phyloP scores from a whole-genome alignment of 139 green algal genomes.

The Chlorella vulgaris region DNA sequence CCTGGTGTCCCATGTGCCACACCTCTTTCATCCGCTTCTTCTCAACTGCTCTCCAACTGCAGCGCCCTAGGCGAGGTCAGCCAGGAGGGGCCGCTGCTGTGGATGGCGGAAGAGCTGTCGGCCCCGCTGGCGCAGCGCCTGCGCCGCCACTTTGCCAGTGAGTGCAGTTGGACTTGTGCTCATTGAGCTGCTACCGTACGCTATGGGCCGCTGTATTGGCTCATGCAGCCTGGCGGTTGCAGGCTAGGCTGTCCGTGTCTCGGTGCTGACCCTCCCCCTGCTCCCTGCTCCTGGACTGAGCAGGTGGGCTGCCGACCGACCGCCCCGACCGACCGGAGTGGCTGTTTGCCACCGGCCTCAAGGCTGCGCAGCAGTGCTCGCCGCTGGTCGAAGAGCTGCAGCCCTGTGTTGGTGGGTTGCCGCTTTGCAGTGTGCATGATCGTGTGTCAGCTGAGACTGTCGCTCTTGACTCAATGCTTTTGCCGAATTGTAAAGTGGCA shows the following conservation, averaged over 20 bases:
- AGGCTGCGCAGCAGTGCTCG: slow-evolving; percentile 10
- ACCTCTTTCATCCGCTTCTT: background rate
- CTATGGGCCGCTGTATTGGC: no score
- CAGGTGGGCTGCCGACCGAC: slow-evolving; percentile 44
- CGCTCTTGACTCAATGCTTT: background rate
- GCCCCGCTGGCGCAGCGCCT: slow-evolving; percentile 32
- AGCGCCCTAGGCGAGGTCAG: background rate
- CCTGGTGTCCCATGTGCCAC: background rate
- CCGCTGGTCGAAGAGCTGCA: slow-evolving; percentile 44
- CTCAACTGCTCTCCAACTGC: background rate
- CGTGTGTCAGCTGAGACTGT: background rate
- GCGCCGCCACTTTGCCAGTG: slow-evolving; percentile 44
- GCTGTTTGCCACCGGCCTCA: slow-evolving; percentile 51
- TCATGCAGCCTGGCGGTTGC: background rate
- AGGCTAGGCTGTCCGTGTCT: background rate
- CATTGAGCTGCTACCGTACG: background rate
- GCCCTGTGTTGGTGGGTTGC: slow-evolving; percentile 25
- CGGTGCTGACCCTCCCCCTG: no score
- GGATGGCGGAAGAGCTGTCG: slow-evolving; percentile 50
- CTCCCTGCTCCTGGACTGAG: background rate
- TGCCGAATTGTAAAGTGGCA: background rate
- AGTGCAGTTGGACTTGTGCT: no score
- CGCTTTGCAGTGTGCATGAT: background rate
- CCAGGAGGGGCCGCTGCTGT: slow-evolving; percentile 45
- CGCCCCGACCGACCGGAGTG: slow-evolving; percentile 52